Base-by-base conservation (phyloP, 129 eudicot species). In the Silybum marianum region DNA sequence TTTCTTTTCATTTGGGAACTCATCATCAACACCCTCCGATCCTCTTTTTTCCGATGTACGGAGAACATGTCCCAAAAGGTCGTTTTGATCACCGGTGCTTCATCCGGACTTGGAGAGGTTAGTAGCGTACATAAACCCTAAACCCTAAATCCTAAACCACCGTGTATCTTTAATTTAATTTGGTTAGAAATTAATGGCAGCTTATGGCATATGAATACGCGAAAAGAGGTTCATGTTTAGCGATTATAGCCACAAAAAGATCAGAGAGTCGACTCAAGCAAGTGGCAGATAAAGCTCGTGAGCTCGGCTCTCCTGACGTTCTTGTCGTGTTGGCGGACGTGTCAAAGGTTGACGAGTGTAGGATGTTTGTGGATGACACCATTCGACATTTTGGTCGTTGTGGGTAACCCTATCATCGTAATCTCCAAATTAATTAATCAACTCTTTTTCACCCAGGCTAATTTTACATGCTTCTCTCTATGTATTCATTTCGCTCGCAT, bases 51-150 rank as follows among this genome's bases (percentile, higher is more conserved):
- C 60, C 46, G 39, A 11, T 19, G 63, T 6, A 3, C 34, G 11
- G 68, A 85, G 28, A 77, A 78, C 68, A 70, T 86, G 44, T 25
- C 39, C 4, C 84, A 80, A 30, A 82, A 82, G 69, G 89, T 86
- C 12, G 89, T 78, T 65, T 74, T 86, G 42, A 86, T 86, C 77
- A 86, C 89, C 18, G 89, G 89, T 58, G 89, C 89, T 71, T 79
- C 89, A 12, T 86, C 89, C 2, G 89, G 89, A 44, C 82, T 82
- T 13, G 89, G 89, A 34, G 89, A 86, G 89, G 89, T 86, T 73
- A 21, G 7, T n/a, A 10, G 36, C 11, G 44, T 11, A 44, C 2
- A 3, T 48, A 48, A 48, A 48, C n/a, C 60, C 60, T 51, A 51
- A 39, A 42, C 19, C 54, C 13, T n/a, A 54, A 39, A 46, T 22